Conservation (phyloP, 192 early-diverging fungal genomes). For the Dispira simplex region DNA sequence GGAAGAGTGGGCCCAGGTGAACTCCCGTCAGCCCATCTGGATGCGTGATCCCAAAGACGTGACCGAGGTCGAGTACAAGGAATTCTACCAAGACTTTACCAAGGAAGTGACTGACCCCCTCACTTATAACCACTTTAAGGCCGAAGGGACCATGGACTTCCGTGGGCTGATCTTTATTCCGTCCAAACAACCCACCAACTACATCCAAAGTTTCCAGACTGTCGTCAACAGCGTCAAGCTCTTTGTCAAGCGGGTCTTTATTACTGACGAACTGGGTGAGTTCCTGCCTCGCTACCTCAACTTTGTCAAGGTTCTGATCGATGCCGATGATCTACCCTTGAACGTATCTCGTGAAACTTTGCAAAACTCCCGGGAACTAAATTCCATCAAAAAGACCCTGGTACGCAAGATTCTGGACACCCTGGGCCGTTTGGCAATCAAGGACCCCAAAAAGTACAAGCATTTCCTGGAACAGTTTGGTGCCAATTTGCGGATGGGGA, state of each 20-base stretch:
- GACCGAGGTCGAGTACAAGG: conserved; percentile 65
- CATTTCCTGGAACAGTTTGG: conserved; percentile 64
- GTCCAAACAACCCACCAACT: conserved; percentile 32
- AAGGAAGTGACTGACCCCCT: conserved; percentile 60
- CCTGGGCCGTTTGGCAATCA: conserved; percentile 47
- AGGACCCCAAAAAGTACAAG: conserved; percentile 44
- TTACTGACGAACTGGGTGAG: conserved; percentile 78
- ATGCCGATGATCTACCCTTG: conserved; percentile 93
- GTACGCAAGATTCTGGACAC: conserved; percentile 81
- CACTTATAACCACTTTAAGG: conserved; percentile 77
- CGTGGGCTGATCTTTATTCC: conserved; percentile 78
- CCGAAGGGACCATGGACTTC: conserved; percentile 90
- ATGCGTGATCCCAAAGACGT: conserved; percentile 65
- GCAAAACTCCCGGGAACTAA: conserved; percentile 70
- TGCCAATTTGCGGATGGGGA: conserved; percentile 69
- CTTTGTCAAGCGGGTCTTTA: conserved; percentile 93
- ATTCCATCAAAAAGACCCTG: conserved; percentile 74
- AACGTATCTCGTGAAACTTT: conserved; percentile 97
- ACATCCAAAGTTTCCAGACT: conserved; percentile 26
- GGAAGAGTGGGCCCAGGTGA: conserved; percentile 62
- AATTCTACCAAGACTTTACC: conserved; percentile 74
- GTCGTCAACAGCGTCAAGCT: conserved; percentile 66
- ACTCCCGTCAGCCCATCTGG: conserved; percentile 93
- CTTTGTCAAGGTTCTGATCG: conserved; percentile 90
- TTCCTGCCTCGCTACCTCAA: conserved; percentile 82